Evolutionary conservation across 805 yeast species (phyloP).

Genomic region (Tetrapisispora namnaoensis): DNA sequence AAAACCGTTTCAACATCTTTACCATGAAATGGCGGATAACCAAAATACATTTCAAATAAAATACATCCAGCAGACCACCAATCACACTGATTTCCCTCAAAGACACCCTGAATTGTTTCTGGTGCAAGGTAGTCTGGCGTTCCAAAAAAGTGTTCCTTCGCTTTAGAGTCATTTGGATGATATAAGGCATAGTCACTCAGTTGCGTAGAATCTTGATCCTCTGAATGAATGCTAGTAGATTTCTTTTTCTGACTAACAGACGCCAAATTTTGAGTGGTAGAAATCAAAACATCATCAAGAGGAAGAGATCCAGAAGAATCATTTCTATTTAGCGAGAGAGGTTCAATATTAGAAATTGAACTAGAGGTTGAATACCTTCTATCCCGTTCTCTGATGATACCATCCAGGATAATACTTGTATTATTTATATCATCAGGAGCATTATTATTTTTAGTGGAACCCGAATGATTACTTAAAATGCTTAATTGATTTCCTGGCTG

Average conservation of each 20-base stretch:
- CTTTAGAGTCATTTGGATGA: constrained; percentile 54
- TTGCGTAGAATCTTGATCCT: constrained; percentile 7
- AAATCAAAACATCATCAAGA: constrained; percentile 3
- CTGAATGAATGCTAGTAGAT: constrained; percentile 32
- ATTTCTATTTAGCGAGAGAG: constrained; percentile 18
- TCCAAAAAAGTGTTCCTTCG: constrained; percentile 67
- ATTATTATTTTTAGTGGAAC: background rate
- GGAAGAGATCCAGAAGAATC: constrained; percentile 26
- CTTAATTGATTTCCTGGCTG: constrained; percentile 4
- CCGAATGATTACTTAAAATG: background rate
- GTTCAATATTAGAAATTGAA: constrained; percentile 14
- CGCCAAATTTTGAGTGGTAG: constrained; percentile 6
- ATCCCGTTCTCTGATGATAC: constrained; percentile 6
- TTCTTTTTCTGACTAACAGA: constrained; percentile 3
- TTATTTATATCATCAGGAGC: background rate
- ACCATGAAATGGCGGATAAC: constrained; percentile 92
- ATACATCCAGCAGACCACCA: constrained; percentile 99
- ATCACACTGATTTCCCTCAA: constrained; percentile 58
- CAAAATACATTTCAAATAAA: constrained; percentile 81
- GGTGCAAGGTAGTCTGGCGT: constrained; percentile 98
- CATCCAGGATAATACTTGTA: constrained; percentile 2
- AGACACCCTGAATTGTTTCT: constrained; percentile 78
- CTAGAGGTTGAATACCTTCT: constrained; percentile 14
- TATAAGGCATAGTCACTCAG: constrained; percentile 49
- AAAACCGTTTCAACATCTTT: constrained; percentile 71